Evolutionary conservation across 306 rosid species (phyloP), one percentile per base, ranked within the genome.

Genomic region (Argentina anserina): DNA sequence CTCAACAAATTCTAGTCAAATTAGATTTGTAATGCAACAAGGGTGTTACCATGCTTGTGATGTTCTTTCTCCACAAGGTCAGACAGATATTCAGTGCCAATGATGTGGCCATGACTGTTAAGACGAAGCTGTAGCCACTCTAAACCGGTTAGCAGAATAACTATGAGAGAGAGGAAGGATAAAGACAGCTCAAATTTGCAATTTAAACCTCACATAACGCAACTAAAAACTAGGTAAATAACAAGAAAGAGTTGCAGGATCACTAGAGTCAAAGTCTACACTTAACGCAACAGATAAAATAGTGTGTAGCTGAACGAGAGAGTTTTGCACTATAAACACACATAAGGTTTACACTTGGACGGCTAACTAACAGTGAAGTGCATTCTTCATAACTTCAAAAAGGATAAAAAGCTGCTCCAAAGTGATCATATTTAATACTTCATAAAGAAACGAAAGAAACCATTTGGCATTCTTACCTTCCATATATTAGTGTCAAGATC

Each of bases 21-120:
- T 7, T 49, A 39, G n/a, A 75, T 28, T 66, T 26, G 55, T 37
- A 70, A 55, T 37, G 69, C 61, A 85, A 65, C 58, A 74, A 65
- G 46, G 59, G 23, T 58, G 34, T 79, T 95, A 95, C 99, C 97
- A 53, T 88, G 93, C 20, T 84, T 81, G 78, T 95, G 85, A 76
- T 94, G 95, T 75, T 82, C 97, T 84, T 84, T 95, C 79, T 95
- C 97, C 45, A 95, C 99, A 65, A 95, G 99, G 84, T 95, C 99
- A 79, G 96, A 90, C 76, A 95, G 4, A 83, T 90, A 95, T 80
- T 91, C 97, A 31, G 97, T 89, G 86, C 99, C 99, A 5, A 88
- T 81, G 76, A 91, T 95, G 21, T 85, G 87, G 34, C 99, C 99
- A 65, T 85, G 0, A 63, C 88, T 86, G 87, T 88, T 86, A 72